Evolutionary conservation across 306 rosid genomes (phyloP), one percentile per base, ranked within the genome.

Genomic region (Biancaea sappan): DNA sequence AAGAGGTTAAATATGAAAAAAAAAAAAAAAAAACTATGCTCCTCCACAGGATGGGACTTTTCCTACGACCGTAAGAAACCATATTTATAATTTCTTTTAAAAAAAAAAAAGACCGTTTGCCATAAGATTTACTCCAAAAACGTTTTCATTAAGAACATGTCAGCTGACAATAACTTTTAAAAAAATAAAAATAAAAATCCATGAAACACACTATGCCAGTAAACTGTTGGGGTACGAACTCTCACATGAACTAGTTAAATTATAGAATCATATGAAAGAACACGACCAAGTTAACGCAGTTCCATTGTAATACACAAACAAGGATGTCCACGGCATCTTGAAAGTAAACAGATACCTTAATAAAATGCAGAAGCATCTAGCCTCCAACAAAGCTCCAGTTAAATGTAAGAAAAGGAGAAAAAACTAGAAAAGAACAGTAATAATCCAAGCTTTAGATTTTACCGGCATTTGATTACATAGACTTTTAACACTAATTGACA

Each of bases 211-310:
- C 13, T 61, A 70, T 25, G 15, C 32, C 28, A 65, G 35, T 16
- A 60, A 11, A 57, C 57, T 32, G 22, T 40, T 37, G 31, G 58
- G 52, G 52, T 25, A 77, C 43, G 82, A 71, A 37, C n/a, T 11
- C 89, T 85, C 80, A 92, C 96, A 91, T 21, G 69, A 65, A 52
- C 25, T 26, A 68, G 79, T 54, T 76, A 76, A 88, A 75, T 84
- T 92, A 92, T 94, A 92, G 91, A 77, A 92, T 92, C 68, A 92
- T 89, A 12, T 82, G 96, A 71, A 86, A 92, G 88, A 92, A 92
- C 79, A 88, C 96, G 83, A 90, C 96, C 88, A 90, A 86, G 60
- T 87, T 87, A 86, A 92, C 96, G 56, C 92, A 81, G 53, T 85
- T 90, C 48, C 90, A 76, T 77, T 82, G 81, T 88, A 89, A 79